phyloP scores from a whole-genome alignment of 139 green algal species.

The Nannochloris sp. region DNA sequence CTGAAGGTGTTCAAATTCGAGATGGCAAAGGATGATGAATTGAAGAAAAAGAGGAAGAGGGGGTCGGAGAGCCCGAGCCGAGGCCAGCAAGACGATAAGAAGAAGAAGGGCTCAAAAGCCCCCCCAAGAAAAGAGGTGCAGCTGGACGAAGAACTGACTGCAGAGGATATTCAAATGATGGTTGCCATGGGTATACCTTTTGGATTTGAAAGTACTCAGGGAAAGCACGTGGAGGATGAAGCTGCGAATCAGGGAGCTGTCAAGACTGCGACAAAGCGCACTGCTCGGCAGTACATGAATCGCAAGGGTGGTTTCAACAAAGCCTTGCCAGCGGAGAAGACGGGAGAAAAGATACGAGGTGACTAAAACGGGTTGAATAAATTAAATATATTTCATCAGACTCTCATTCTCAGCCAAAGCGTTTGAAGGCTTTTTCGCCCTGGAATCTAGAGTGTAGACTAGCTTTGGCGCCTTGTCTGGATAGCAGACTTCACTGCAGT shows the following conservation, averaged over 20 bases:
- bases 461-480: conserved; percentile 1
- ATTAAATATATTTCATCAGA: background rate
- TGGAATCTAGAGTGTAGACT: background rate
- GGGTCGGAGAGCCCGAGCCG: background rate
- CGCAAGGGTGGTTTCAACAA: conserved; percentile 83
- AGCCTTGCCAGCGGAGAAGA: conserved; percentile 65
- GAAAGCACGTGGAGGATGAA: conserved; percentile 67
- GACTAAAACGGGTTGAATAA: conserved; percentile 31
- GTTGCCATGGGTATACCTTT: conserved; percentile 78
- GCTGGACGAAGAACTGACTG: conserved; percentile 61
- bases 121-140: conserved; percentile 15
- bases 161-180: conserved; percentile 82
- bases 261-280: conserved; percentile 58
- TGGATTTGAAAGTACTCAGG: conserved; percentile 70
- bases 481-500: conserved; percentile 43
- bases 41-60: background rate
- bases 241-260: conserved; percentile 50
- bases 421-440: background rate
- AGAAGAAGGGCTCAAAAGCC: background rate
- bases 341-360: conserved; percentile 49
- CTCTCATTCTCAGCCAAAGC: background rate
- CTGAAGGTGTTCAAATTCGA: background rate
- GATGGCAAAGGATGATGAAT: background rate
- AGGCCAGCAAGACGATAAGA: background rate
- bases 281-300: conserved; percentile 91